Base-by-base conservation (phyloP, 208 protist genomes). In the Leishmania guyanensis region DNA sequence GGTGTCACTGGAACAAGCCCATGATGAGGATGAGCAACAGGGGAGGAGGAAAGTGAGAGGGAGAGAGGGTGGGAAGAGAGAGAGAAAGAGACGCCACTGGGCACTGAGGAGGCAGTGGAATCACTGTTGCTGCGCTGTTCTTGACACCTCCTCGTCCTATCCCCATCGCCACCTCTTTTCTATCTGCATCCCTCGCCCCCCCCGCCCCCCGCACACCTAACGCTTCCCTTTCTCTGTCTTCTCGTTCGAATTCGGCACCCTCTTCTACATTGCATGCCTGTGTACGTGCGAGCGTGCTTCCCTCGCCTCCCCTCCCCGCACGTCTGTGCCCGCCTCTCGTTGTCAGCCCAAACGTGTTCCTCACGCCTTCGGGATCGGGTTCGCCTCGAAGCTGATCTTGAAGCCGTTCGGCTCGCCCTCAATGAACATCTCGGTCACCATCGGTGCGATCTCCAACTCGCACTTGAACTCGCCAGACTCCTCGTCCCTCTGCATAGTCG, bases 361-460 rank as follows among this genome's bases (percentile, higher is more conserved):
- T 72, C 70, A 84, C 58, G 80, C 53, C 84, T 81, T 84, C n/a
- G 85, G 80, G 65, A 90, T 88, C 33, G 90, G 90, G 79, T 92
- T 90, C 39, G 92, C 92, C 83, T 92, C 88, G 78, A 92, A 94
- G 85, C 84, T 88, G 78, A 94, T 92, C 87, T 94, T 96, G 91
- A 91, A 96, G 79, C 91, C 91, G 79, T 95, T 95, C 65, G 89
- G 88, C 76, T 86, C 84, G 16, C 93, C 93, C 80, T 93, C 83
- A 73, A 96, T 91, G 71, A 96, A 95, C 90, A 93, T 89, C 81
- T 95, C 90, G 36, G 91, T 95, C 50, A 50, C 76, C 56, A 77
- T 69, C 6, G 93, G 93, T 17, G 85, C 86, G 48, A 96, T 84
- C 36, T 81, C 22, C 50, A 96, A 75, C 79, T 93, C 88, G 75